Conservation (phyloP, 1,139 yeast genomes). For the Lodderomyces orthopsilosis region DNA sequence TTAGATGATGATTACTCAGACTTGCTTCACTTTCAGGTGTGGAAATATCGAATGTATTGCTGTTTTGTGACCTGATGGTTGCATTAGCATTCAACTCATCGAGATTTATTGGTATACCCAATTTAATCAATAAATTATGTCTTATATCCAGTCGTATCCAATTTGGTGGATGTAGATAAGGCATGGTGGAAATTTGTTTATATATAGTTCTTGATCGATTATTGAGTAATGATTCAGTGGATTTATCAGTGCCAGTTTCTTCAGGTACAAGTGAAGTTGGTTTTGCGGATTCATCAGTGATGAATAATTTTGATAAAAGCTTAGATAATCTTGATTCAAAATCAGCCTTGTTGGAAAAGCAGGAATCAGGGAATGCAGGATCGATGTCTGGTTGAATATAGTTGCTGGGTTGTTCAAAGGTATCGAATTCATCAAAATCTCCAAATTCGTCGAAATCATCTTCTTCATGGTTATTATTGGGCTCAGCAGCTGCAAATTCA, state of each 20-base stretch:
- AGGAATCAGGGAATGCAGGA: conserved; percentile 3
- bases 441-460: conserved; percentile 13
- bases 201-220: conserved; percentile 29
- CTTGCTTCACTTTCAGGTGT: not conserved
- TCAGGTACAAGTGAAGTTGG: no score
- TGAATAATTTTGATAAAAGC: conserved; percentile 24
- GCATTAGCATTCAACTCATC: conserved; percentile 37
- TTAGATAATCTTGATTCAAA: conserved; percentile 15
- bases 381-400: not conserved
- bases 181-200: conserved; percentile 36
- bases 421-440: conserved; percentile 8
- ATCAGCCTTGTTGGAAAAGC: not conserved
- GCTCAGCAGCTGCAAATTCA: conserved; percentile 10
- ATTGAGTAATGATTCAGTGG: conserved; percentile 18
- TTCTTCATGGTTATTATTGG: conserved; percentile 7
- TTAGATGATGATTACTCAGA: not conserved
- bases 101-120: conserved; percentile 60
- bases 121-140: conserved; percentile 50
- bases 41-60: conserved; percentile 1
- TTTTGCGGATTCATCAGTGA: conserved; percentile 9
- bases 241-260: not conserved
- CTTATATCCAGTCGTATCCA: conserved; percentile 62
- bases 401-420: not conserved
- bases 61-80: not conserved
- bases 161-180: conserved; percentile 48